These are phyloP conservation scores for Russula abietina DNA, from an alignment of 768 basidiomycete genomes.

Conservation along the genomic window DNA sequence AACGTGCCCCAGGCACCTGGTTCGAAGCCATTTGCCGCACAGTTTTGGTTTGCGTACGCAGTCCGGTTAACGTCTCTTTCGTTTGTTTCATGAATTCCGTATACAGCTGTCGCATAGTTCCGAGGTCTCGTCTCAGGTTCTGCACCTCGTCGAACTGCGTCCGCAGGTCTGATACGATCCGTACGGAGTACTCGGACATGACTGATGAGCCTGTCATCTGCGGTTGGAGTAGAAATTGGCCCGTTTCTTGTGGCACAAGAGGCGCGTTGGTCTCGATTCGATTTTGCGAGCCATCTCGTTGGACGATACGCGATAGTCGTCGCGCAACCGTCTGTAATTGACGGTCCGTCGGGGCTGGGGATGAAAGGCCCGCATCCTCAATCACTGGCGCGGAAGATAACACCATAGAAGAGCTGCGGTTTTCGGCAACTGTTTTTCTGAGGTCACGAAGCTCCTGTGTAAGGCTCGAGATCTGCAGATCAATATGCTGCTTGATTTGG, in stretches of 20 bases:
- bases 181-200: conserved; percentile 62
- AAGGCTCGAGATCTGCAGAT: conserved; percentile 77
- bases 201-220: conserved; percentile 74
- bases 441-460: conserved; percentile 90
- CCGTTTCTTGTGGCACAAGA: conserved; percentile 58
- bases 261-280: conserved; percentile 31
- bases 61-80: conserved; percentile 70
- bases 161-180: conserved; percentile 76
- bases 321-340: conserved; percentile 71
- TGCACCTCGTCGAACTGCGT: conserved; percentile 95
- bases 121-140: conserved; percentile 87
- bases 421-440: conserved; percentile 52
- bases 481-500: conserved; percentile 98
- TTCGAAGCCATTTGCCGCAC: conserved; percentile 82
- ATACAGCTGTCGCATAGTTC: conserved; percentile 90
- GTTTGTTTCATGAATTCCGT: conserved; percentile 90
- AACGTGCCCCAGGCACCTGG: conserved; percentile 78
- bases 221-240: conserved; percentile 54
- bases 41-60: conserved; percentile 79
- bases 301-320: conserved; percentile 65
- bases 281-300: conserved; percentile 29
- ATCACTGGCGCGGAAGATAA: conserved; percentile 42
- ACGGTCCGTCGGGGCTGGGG: conserved; percentile 60
- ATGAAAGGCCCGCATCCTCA: conserved; percentile 55
- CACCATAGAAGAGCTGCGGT: conserved; percentile 47